These are phyloP conservation scores for Eutrema salsugineum DNA, from an alignment of 441 rosid species.

Conservation along the genomic window DNA sequence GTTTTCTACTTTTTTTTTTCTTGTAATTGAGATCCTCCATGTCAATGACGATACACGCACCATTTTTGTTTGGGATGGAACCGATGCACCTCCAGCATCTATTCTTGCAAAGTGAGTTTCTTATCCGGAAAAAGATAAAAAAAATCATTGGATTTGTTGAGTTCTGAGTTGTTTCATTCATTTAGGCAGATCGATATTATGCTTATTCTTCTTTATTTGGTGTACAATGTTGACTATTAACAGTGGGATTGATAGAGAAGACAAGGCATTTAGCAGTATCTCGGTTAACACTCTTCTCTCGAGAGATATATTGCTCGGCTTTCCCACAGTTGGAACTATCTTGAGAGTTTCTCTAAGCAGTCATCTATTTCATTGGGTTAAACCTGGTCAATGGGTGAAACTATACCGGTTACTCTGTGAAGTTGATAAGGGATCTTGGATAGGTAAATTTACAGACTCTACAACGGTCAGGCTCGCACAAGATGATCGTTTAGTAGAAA, in stretches of 20 bases:
- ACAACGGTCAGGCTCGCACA: slow-evolving; percentile 44
- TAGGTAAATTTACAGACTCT: slow-evolving; percentile 44
- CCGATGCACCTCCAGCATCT: slow-evolving; percentile 62
- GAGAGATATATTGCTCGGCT: slow-evolving; percentile 50
- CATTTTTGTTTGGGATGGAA: slow-evolving; percentile 90
- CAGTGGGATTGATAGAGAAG: slow-evolving; percentile 34
- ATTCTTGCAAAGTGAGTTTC: no score
- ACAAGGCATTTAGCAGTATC: slow-evolving; percentile 44
- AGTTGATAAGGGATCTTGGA: slow-evolving; percentile 66
- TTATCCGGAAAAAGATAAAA: no score
- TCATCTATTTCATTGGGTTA: slow-evolving; percentile 39
- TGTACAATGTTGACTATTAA: slow-evolving; percentile 3
- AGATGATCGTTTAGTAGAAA: slow-evolving; percentile 35
- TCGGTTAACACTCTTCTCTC: slow-evolving; percentile 50
- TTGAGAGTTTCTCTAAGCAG: neutral
- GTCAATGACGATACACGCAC: slow-evolving; percentile 40
- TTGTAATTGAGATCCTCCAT: slow-evolving; percentile 56
- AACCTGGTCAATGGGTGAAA: slow-evolving; percentile 62
- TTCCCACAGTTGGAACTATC: slow-evolving; percentile 72
- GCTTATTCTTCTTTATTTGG: slow-evolving; percentile 3
- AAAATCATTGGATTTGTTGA: no score
- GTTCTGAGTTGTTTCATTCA: no score
- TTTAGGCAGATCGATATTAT: neutral
- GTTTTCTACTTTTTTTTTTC: slow-evolving; percentile 29
- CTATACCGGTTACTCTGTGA: slow-evolving; percentile 50